A percentile compares a stretch with the other conserved stretches of the same genome.
Evolutionary conservation across 306 rosid genomes (phyloP).

Genomic region (Cicer cuneatum): DNA sequence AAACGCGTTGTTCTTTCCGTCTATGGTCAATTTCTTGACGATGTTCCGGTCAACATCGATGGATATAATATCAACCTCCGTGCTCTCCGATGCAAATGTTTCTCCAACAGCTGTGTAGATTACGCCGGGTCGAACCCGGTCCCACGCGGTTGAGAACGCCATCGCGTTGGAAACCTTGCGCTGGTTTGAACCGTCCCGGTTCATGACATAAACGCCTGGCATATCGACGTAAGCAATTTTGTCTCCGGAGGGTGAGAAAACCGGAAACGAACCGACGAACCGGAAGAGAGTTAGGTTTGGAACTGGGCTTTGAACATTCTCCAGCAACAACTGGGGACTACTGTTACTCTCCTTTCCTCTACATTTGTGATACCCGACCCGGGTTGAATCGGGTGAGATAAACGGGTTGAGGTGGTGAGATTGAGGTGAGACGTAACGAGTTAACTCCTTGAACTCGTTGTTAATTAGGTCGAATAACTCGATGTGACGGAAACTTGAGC

Average conservation of each 20-base stretch:
- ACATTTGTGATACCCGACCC: slow-evolving; percentile 87
- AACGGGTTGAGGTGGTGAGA: slow-evolving; percentile 89
- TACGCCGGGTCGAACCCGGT: slow-evolving; percentile 65
- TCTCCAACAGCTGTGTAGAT: slow-evolving; percentile 73
- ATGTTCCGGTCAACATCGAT: slow-evolving; percentile 46
- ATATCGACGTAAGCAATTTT: slow-evolving; percentile 60
- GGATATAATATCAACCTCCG: slow-evolving; percentile 70
- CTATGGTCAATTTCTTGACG: slow-evolving; percentile 59
- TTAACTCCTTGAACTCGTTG: slow-evolving; percentile 70
- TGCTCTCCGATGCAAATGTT: slow-evolving; percentile 61
- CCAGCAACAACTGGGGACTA: slow-evolving; percentile 51
- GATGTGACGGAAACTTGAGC: slow-evolving; percentile 70
- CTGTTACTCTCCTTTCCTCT: slow-evolving; percentile 51
- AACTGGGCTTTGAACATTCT: slow-evolving; percentile 63
- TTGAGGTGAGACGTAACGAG: slow-evolving; percentile 61
- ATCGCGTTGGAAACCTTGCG: slow-evolving; percentile 50
- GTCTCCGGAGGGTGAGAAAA: slow-evolving; percentile 74
- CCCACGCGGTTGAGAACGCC: slow-evolving; percentile 79
- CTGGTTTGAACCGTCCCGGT: slow-evolving; percentile 75
- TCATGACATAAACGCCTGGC: slow-evolving; percentile 69
- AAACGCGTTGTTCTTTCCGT: slow-evolving; percentile 86
- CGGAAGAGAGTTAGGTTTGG: slow-evolving; percentile 67
- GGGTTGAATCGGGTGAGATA: slow-evolving; percentile 64
- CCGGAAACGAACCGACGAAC: slow-evolving; percentile 70
- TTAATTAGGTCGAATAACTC: slow-evolving; percentile 63